Percentiles rank a stretch among this genome's conserved stretches.
phyloP scores from a whole-genome alignment of 768 basidiomycete genomes.

The Russula sp. region DNA sequence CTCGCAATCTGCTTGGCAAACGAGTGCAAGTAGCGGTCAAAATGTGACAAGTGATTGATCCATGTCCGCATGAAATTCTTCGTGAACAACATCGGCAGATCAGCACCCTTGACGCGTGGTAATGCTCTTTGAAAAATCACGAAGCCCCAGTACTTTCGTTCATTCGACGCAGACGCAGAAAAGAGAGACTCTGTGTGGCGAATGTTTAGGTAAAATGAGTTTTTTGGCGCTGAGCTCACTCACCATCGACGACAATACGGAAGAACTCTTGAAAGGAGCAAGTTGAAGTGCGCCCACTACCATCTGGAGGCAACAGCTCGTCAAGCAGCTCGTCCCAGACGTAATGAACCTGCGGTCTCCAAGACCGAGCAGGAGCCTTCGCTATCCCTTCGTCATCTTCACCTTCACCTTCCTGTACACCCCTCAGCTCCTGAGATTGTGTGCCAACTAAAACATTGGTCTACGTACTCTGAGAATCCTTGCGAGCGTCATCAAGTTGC shows the following conservation, averaged over 20 bases:
- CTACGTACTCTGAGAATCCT: conserved; percentile 68
- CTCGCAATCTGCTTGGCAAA: conserved; percentile 77
- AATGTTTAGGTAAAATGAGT: conserved; percentile 1
- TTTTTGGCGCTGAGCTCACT: conserved; percentile 21
- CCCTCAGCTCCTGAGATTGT: background rate
- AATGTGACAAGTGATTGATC: conserved; percentile 90
- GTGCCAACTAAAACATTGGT: background rate
- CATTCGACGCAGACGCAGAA: conserved; percentile 70
- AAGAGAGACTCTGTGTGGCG: conserved; percentile 69
- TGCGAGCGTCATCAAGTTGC: conserved; percentile 70
- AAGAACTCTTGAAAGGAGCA: conserved; percentile 89
- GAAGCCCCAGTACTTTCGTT: conserved; percentile 96
- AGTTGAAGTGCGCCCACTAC: conserved; percentile 32
- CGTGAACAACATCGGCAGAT: conserved; percentile 83
- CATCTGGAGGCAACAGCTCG: conserved; percentile 49
- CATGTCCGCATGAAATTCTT: conserved; percentile 94
- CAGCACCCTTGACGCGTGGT: conserved; percentile 51
- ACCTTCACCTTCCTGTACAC: conserved; percentile 29
- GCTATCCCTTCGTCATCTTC: conserved; percentile 46
- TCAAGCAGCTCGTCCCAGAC: conserved; percentile 85
- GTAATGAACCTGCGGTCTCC: conserved; percentile 91
- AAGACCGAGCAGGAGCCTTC: conserved; percentile 48
- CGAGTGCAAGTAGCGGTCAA: conserved; percentile 85
- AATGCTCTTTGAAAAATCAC: conserved; percentile 79
- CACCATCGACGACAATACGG: conserved; percentile 85